Conservation (phyloP, 2,329 filamentous ascomycete species). For the Akanthomyces uredinophilus region DNA sequence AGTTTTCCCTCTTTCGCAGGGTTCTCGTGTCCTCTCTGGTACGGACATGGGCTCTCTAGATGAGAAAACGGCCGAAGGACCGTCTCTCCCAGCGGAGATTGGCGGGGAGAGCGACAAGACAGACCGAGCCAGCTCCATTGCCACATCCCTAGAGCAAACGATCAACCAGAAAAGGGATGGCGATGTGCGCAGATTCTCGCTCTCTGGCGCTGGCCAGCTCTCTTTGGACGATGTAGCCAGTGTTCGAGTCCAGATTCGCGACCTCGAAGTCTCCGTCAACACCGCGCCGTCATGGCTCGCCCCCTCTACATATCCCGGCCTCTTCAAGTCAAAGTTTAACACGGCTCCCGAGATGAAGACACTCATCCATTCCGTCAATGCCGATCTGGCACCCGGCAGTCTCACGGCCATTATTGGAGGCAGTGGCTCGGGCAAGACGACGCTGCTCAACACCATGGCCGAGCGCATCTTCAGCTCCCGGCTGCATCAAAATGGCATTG, state of each 20-base stretch:
- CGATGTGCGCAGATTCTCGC: constrained; percentile 22
- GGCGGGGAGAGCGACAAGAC: constrained; percentile 17
- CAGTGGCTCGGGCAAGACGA: constrained; percentile 69
- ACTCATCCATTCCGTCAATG: constrained; percentile 59
- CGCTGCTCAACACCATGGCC: constrained; percentile 65
- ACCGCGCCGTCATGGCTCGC: constrained; percentile 51
- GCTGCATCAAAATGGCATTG: constrained; percentile 47
- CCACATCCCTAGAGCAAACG: constrained; percentile 18
- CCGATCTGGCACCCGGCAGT: constrained; percentile 59
- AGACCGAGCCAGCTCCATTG: constrained; percentile 21
- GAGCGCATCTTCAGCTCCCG: constrained; percentile 58
- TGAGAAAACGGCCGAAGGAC: background rate
- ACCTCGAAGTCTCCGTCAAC: constrained; percentile 52
- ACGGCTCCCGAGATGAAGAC: constrained; percentile 38
- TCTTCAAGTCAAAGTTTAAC: constrained; percentile 34
- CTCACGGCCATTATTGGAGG: constrained; percentile 73
- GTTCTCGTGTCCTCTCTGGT: background rate
- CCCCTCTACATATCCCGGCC: constrained; percentile 40
- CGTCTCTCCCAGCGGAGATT: background rate
- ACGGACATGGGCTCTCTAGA: constrained; percentile 2
- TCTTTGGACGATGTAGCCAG: constrained; percentile 50
- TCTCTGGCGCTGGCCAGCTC: constrained; percentile 32
- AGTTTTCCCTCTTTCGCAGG: background rate
- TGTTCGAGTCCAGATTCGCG: constrained; percentile 49
- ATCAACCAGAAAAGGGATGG: constrained; percentile 7